Evolutionary conservation across 202 grass and related monocot genomes (phyloP), one percentile per base, ranked within the genome.

Genomic region (Bolboschoenoplectus hybrid): DNA sequence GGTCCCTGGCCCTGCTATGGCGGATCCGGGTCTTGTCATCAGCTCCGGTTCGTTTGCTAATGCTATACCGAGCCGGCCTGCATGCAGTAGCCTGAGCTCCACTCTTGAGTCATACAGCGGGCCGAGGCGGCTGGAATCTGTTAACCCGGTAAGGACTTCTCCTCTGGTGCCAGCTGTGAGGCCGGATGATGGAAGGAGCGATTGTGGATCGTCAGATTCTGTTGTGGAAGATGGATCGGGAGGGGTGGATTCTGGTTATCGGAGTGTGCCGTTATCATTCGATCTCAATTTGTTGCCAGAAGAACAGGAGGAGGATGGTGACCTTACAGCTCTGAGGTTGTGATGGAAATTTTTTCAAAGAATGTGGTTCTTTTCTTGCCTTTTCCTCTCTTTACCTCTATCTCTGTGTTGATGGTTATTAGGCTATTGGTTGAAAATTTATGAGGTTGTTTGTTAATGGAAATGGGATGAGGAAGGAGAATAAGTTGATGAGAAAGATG

Each of bases 271-370:
- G 26, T n/a, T 86, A 32, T 79, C 68, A 43, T 70, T 89, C 26
- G 84, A 86, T 82, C 88, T 86, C 19, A 86, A 86, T 68, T 63
- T 13, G 36, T 74, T 56, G 17, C 81, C 87, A 10, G 84, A 82
- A 61, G 88, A 75, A 55, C 35, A 81, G 19, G 70, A 61, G 77
- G 81, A 82, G 46, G 65, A 84, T 69, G 63, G 66, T 32, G 82
- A 78, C 10, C 76, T 72, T 49, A 70, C 50, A 72, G 86, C 72
- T 79, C 64, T 67, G 46, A 57, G 73, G 44, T 46, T 82, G 34
- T 89, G 88, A 77, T 39, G 77, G 66, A 70, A 63, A 61, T 2
- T 9, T 35, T 84, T 69, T 50, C 32, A 19, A 52, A 56, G 41
- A 46, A 74, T 39, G 38, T 74, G 58, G 77, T 76, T 71, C 38